Evolutionary conservation across 495 filamentous ascomycete genomes (phyloP).

Genomic region (Neurospora sp.): DNA sequence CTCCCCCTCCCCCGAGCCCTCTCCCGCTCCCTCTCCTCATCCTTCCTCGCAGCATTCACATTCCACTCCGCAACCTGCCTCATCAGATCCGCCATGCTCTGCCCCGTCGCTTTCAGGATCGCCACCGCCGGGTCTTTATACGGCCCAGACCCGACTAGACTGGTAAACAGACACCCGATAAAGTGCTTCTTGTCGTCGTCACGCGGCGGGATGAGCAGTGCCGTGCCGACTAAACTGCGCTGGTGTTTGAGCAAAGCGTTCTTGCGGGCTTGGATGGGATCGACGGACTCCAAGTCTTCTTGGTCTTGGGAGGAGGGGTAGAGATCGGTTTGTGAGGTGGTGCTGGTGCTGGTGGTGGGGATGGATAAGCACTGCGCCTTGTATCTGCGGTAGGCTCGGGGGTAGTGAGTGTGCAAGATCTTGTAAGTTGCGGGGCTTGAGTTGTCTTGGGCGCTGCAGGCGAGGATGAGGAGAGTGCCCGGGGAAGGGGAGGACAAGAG

Average conservation of each 20-base stretch:
- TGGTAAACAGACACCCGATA: conserved; percentile 13
- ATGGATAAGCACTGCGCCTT: conserved; percentile 8
- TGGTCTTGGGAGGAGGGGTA: not conserved
- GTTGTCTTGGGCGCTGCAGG: conserved; percentile 17
- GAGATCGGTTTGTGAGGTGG: not conserved
- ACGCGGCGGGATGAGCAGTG: conserved; percentile 13
- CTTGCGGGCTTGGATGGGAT: not conserved
- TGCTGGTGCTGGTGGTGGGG: not conserved
- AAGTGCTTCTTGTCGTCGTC: conserved; percentile 7
- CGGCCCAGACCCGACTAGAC: not conserved
- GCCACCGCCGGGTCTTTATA: conserved; percentile 1
- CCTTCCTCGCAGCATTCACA: not conserved
- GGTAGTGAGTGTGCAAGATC: conserved; percentile 13
- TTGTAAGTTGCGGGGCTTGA: conserved; percentile 15
- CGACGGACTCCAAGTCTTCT: not conserved
- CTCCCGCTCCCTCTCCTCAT: not conserved
- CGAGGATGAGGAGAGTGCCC: conserved; percentile 18
- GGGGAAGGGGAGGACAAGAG: conserved; percentile 13
- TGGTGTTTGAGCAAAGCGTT: not conserved
- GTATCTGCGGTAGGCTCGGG: conserved; percentile 11
- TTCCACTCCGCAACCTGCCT: conserved; percentile 4
- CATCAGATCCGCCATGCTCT: conserved; percentile 15
- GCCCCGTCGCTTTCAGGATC: conserved; percentile 11
- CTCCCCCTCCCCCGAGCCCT: not conserved
- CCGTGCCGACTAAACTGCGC: conserved; percentile 9